phyloP scores from a whole-genome alignment of 305 asterid species.

The Ajuga reptans region DNA sequence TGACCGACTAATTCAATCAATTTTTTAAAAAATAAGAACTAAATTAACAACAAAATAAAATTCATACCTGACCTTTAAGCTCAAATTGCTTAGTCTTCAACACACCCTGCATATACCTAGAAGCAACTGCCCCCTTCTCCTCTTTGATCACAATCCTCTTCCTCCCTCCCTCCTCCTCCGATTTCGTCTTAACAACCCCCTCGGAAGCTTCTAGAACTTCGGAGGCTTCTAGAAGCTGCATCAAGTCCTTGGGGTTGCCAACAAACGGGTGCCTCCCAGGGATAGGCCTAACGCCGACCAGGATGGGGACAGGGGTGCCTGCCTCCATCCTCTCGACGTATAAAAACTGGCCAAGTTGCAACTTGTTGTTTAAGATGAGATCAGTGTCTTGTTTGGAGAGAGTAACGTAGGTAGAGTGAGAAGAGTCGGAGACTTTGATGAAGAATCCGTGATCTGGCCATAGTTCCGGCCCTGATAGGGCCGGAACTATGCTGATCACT shows the following conservation, averaged over 20 bases:
- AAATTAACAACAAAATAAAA: not conserved
- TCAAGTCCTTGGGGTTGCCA: slow-evolving; percentile 73
- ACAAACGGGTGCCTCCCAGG: slow-evolving; percentile 79
- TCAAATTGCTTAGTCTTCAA: slow-evolving; percentile 28
- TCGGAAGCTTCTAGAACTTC: slow-evolving; percentile 38
- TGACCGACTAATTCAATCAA: too few species aligned
- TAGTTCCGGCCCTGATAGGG: slow-evolving; percentile 58
- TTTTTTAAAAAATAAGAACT: not conserved
- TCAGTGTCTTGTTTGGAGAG: slow-evolving; percentile 56
- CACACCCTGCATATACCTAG: slow-evolving; percentile 75
- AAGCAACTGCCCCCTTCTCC: slow-evolving; percentile 65
- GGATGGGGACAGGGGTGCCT: slow-evolving; percentile 65
- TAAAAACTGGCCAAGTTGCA: slow-evolving; percentile 71
- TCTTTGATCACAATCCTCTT: slow-evolving; percentile 70
- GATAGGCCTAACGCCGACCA: slow-evolving; percentile 65
- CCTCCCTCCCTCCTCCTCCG: slow-evolving; percentile 32
- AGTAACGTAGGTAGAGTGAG: slow-evolving; percentile 74
- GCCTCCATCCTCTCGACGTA: slow-evolving; percentile 66
- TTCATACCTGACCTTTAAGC: slow-evolving; percentile 50
- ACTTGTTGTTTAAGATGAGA: slow-evolving; percentile 65
- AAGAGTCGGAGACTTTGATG: slow-evolving; percentile 78
- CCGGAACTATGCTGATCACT: slow-evolving; percentile 86
- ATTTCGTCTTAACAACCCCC: slow-evolving; percentile 26
- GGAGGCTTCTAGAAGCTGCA: slow-evolving; percentile 58
- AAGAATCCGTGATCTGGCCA: slow-evolving; percentile 88